Percentiles rank a stretch among this genome's conserved stretches.
Conservation (phyloP, 1,284 basidiomycete genomes). For the Malassezia restricta region DNA sequence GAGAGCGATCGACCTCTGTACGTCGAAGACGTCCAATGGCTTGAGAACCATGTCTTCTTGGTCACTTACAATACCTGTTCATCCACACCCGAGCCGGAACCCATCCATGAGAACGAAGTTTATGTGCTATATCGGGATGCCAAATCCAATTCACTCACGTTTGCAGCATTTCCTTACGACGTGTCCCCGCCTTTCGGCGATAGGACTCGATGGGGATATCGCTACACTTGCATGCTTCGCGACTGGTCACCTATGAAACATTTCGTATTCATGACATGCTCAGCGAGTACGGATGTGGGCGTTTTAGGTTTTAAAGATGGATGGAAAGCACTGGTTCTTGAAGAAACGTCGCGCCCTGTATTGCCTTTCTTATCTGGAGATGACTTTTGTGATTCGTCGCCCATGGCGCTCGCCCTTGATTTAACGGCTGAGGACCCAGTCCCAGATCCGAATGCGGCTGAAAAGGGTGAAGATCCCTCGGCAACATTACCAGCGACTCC, state of each 20-base stretch:
- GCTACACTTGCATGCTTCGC: conserved; percentile 52
- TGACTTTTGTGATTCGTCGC: conserved; percentile 60
- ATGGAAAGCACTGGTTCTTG: conserved; percentile 63
- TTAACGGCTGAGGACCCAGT: conserved; percentile 54
- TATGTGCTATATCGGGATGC: conserved; percentile 59
- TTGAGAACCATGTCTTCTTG: conserved; percentile 62
- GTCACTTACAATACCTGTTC: conserved; percentile 53
- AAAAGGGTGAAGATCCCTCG: conserved; percentile 47
- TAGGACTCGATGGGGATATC: conserved; percentile 53
- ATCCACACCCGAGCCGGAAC: conserved; percentile 20
- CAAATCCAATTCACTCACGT: conserved; percentile 52
- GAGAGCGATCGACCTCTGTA: conserved; percentile 50
- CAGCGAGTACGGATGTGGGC: conserved; percentile 64
- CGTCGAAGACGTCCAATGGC: conserved; percentile 55
- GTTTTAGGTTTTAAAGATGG: conserved; percentile 53
- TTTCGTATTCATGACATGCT: conserved; percentile 60
- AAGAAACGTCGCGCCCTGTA: conserved; percentile 59
- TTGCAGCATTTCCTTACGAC: conserved; percentile 51
- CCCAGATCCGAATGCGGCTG: conserved; percentile 52
- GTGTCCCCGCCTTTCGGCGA: conserved; percentile 54
- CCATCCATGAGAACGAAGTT: conserved; percentile 51
- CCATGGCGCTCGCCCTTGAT: conserved; percentile 60
- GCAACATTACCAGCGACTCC: conserved; percentile 51
- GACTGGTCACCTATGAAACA: conserved; percentile 58
- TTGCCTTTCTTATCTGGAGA: conserved; percentile 57